phyloP scores from a whole-genome alignment of 345 rosid species.

The Cardiospermum halicacabum region DNA sequence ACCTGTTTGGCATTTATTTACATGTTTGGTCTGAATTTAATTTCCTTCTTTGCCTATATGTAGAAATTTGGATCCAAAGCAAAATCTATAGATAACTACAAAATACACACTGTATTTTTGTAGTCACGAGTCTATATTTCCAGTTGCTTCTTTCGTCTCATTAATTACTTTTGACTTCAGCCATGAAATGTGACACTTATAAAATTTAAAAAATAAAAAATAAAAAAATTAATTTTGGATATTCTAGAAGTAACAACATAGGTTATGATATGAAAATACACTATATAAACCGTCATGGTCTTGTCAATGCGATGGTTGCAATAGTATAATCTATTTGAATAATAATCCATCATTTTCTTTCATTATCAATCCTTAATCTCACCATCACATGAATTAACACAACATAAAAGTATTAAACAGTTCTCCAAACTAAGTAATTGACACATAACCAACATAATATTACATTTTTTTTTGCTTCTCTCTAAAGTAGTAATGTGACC shows the following conservation, averaged over 20 bases:
- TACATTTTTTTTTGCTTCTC: not conserved
- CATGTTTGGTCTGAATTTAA: no score
- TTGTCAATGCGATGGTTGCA: no score
- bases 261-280: no score
- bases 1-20: no score
- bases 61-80: slow-evolving; percentile 8
- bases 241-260: no score
- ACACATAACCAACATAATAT: not conserved
- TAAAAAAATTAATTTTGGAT: no score
- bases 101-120: not conserved
- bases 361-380: not conserved
- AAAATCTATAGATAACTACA: not conserved
- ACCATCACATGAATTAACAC: not conserved
- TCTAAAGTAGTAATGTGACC: not conserved
- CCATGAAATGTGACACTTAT: not conserved
- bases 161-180: no score
- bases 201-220: no score
- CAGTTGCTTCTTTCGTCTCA: not conserved
- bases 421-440: not conserved
- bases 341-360: no score
- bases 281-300: no score
- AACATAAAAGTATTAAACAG: not conserved
- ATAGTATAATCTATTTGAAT: no score
- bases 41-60: no score
- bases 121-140: not conserved